Percentiles rank a stretch among this genome's conserved stretches.
phyloP scores from a whole-genome alignment of 2,329 filamentous ascomycete genomes.

The Dactylonectria estremocensis region DNA sequence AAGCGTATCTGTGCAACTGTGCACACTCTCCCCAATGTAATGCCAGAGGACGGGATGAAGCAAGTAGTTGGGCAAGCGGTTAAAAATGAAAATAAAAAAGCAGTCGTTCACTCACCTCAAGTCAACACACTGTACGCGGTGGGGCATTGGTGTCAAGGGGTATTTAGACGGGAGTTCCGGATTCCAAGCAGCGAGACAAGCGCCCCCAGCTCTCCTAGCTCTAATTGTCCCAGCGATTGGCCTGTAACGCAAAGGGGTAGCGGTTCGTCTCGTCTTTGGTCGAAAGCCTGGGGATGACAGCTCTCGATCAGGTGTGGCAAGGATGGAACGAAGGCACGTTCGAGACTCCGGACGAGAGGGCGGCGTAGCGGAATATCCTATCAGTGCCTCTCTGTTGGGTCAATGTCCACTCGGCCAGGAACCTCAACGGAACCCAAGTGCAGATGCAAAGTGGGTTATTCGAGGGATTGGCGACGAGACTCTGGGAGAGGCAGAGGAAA shows the following conservation, averaged over 20 bases:
- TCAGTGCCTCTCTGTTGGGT: constrained; percentile 2
- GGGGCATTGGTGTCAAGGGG: neutral
- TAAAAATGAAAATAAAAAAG: constrained; percentile 3
- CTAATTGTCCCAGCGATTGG: constrained; percentile 38
- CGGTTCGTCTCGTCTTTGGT: constrained; percentile 25
- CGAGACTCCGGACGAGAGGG: constrained; percentile 13
- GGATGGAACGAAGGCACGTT: neutral
- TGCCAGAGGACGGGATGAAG: constrained; percentile 13
- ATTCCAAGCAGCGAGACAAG: constrained; percentile 36
- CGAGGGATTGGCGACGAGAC: neutral
- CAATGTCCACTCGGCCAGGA: constrained; percentile 17
- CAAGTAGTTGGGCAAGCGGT: constrained; percentile 6
- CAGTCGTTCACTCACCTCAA: neutral
- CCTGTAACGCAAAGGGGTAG: constrained; percentile 40
- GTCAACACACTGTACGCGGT: neutral
- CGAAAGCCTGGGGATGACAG: neutral
- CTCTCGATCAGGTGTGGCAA: constrained; percentile 2
- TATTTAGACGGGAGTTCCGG: constrained; percentile 4
- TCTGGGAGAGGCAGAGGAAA: constrained; percentile 24
- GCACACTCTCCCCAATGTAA: neutral
- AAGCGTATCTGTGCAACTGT: constrained; percentile 8
- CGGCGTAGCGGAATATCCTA: neutral
- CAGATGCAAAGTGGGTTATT: constrained; percentile 20
- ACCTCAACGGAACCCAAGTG: constrained; percentile 10
- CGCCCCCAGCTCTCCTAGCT: constrained; percentile 23